Conservation (phyloP, 2,329 filamentous ascomycete species). For the Aspergillus sojae region DNA sequence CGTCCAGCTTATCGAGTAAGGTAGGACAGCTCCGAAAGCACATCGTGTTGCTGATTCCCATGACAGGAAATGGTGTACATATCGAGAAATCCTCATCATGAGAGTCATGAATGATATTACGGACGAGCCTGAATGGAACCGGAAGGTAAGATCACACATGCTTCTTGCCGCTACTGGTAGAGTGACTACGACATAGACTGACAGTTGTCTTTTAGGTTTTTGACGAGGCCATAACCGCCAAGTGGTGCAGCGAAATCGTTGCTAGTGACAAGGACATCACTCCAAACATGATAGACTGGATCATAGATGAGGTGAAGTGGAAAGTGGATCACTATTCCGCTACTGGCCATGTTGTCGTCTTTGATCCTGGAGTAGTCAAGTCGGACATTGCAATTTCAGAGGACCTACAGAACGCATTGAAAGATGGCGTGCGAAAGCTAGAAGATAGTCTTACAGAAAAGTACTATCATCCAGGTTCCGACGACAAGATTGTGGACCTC, state of each 20-base stretch:
- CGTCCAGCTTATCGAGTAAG: no score
- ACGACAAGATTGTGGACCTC: slow-evolving; percentile 62
- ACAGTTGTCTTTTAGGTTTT: slow-evolving; percentile 25
- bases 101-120: slow-evolving; percentile 45
- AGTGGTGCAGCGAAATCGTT: slow-evolving; percentile 37
- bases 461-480: slow-evolving; percentile 66
- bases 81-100: slow-evolving; percentile 46
- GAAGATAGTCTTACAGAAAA: slow-evolving; percentile 50
- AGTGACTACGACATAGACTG: neutral
- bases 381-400: slow-evolving; percentile 53
- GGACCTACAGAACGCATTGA: slow-evolving; percentile 48
- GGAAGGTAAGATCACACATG: slow-evolving; percentile 34
- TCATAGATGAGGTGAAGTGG: slow-evolving; percentile 52
- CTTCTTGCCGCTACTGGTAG: neutral
- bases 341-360: slow-evolving; percentile 43
- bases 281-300: slow-evolving; percentile 39
- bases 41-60: no score
- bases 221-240: slow-evolving; percentile 34
- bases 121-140: slow-evolving; percentile 47
- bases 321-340: slow-evolving; percentile 43
- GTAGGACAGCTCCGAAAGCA: no score
- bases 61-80: slow-evolving; percentile 11
- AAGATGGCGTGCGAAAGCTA: slow-evolving; percentile 50
- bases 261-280: slow-evolving; percentile 28
- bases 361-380: slow-evolving; percentile 55